Evolutionary conservation across 2,329 filamentous ascomycete species (phyloP).

Genomic region (Penicillium sp.): DNA sequence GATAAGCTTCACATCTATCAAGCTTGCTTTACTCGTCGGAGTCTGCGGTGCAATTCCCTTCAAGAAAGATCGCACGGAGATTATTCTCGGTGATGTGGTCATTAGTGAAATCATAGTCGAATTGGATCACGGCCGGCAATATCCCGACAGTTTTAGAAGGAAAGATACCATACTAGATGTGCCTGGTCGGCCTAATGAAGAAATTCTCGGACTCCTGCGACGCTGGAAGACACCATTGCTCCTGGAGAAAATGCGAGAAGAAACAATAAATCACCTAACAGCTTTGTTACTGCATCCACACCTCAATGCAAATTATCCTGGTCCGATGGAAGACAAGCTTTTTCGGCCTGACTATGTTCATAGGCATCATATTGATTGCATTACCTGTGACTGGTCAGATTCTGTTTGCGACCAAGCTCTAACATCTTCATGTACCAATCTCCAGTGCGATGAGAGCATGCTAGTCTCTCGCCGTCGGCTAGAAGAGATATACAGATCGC

Average conservation of each 20-base stretch:
- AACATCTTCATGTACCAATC: constrained; percentile 7
- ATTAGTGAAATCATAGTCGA: constrained; percentile 23
- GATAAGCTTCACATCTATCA: constrained; percentile 26
- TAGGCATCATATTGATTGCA: constrained; percentile 18
- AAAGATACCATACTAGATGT: constrained; percentile 15
- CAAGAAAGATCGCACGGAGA: constrained; percentile 15
- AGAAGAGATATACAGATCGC: background rate
- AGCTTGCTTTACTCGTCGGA: constrained; percentile 35
- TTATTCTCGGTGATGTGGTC: constrained; percentile 28
- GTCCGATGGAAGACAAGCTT: constrained; percentile 18
- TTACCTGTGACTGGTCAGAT: background rate
- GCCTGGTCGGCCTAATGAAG: background rate
- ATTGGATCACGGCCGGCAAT: constrained; percentile 25
- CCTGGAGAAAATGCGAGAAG: constrained; percentile 4
- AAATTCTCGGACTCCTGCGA: background rate
- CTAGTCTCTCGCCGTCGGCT: constrained; percentile 13
- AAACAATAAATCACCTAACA: constrained; percentile 13
- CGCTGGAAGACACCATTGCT: constrained; percentile 19
- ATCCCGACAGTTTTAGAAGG: constrained; percentile 20
- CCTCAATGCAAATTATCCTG: constrained; percentile 16
- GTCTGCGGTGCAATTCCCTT: constrained; percentile 38
- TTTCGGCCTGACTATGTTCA: constrained; percentile 20
- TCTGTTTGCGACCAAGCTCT: constrained; percentile 5
- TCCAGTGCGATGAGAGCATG: constrained; percentile 16
- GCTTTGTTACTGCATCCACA: constrained; percentile 17